Evolutionary conservation across 2,329 filamentous ascomycete species (phyloP).

Genomic region (Epichloe coenophiala): DNA sequence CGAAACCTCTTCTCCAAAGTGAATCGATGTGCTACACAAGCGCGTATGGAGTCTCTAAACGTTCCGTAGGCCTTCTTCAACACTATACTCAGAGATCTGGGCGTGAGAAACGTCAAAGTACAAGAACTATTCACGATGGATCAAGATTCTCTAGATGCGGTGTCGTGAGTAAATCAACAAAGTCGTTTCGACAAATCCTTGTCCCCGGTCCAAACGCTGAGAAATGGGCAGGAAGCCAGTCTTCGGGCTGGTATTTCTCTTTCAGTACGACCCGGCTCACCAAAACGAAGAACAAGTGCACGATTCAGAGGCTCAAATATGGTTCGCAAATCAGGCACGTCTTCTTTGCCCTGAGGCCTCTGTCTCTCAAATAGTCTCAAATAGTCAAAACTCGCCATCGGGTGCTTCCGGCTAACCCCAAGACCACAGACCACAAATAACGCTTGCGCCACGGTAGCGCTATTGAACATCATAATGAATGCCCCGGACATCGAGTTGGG

Average conservation of each 20-base stretch:
- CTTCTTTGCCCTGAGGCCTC: background rate
- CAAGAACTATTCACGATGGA: conserved; percentile 68
- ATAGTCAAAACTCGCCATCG: too few relatives aligned
- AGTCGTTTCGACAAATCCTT: background rate
- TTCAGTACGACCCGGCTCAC: conserved; percentile 47
- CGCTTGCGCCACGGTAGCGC: conserved; percentile 81
- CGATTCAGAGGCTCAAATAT: conserved; percentile 40
- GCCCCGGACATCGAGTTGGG: conserved; percentile 53
- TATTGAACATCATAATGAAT: conserved; percentile 92
- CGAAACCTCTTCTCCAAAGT: too few relatives aligned
- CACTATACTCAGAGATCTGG: conserved; percentile 66
- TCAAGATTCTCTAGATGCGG: conserved; percentile 42
- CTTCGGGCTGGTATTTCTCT: conserved; percentile 81
- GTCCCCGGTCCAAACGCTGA: background rate
- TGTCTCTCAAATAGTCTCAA: background rate
- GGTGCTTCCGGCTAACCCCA: background rate
- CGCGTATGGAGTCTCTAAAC: background rate
- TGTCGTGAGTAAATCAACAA: conserved; percentile 38
- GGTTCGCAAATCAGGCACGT: conserved; percentile 84
- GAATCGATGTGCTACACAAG: background rate
- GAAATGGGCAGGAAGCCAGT: conserved; percentile 47
- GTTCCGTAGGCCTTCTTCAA: conserved; percentile 62
- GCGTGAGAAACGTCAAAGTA: conserved; percentile 58
- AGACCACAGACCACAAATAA: conserved; percentile 55
- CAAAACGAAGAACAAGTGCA: conserved; percentile 42